A percentile compares a stretch with the other conserved stretches of the same genome.
Evolutionary conservation across 1,284 basidiomycete species (phyloP).

Genomic region (Trichosporon ovoides): DNA sequence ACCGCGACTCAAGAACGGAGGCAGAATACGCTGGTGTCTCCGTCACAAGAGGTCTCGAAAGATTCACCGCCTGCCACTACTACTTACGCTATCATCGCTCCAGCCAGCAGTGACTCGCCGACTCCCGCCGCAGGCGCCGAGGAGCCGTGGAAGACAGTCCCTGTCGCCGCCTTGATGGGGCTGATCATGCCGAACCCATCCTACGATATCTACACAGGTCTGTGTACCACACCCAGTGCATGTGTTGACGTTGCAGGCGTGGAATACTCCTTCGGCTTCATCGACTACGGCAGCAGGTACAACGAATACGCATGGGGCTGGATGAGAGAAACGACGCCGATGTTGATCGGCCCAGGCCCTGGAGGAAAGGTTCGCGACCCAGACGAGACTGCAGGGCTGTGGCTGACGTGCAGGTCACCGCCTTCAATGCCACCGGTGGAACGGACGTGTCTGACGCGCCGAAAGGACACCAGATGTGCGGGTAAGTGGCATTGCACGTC

Average conservation of each 20-base stretch:
- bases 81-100: background rate
- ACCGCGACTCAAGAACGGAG: background rate
- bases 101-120: background rate
- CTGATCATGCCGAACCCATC: constrained; percentile 47
- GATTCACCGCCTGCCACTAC: background rate
- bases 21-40: background rate
- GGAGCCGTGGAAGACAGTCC: constrained; percentile 20
- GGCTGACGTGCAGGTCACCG: constrained; percentile 28
- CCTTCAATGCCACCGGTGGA: constrained; percentile 30
- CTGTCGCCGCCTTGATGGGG: constrained; percentile 36
- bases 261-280: constrained; percentile 44
- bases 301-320: constrained; percentile 37
- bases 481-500: constrained; percentile 23
- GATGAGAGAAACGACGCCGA: constrained; percentile 39
- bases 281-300: constrained; percentile 38
- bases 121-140: background rate
- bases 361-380: background rate
- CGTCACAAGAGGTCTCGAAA: background rate
- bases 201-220: constrained; percentile 33
- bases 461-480: constrained; percentile 33
- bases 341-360: background rate
- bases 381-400: no score
- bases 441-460: constrained; percentile 19
- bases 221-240: constrained; percentile 1
- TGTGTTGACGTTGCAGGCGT: constrained; percentile 11